Percentiles rank a stretch among this genome's conserved stretches.
These are phyloP conservation scores for Prorocentrum cordatum DNA, from an alignment of 169 alveolate species.

Conservation along the genomic window DNA sequence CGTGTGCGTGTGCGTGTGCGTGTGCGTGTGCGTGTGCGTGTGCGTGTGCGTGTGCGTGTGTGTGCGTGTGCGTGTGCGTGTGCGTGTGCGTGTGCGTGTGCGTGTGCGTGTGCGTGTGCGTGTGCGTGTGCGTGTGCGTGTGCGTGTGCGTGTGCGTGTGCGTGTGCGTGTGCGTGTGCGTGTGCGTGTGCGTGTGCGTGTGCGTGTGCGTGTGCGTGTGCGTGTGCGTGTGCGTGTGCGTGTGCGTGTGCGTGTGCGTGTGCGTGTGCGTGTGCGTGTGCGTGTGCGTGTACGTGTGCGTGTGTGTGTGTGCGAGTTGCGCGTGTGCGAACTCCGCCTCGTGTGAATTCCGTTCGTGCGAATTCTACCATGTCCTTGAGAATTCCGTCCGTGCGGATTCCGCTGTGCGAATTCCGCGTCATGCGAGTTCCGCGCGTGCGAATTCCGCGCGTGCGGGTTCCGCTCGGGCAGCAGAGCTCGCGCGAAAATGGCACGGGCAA, in stretches of 20 bases:
- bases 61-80: not conserved
- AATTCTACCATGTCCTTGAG: no score
- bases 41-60: not conserved
- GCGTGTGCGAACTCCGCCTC: no score
- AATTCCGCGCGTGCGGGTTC: no score
- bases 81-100: not conserved
- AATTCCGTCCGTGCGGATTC: no score
- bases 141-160: not conserved
- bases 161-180: not conserved
- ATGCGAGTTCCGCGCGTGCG: no score
- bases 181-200: not conserved
- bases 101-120: not conserved
- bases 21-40: not conserved
- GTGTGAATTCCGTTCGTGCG: no score
- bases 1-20: not conserved
- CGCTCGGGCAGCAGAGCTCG: no score
- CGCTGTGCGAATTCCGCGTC: no score
- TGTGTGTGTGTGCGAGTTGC: not conserved
- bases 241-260: not conserved
- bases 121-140: not conserved
- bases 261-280: not conserved
- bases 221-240: not conserved
- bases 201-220: not conserved
- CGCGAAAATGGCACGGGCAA: no score
- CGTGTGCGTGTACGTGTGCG: not conserved